A percentile compares a stretch with the other conserved stretches of the same genome.
These are phyloP conservation scores for Rhodotorula paludigena DNA, from an alignment of 768 basidiomycete species.

Conservation along the genomic window DNA sequence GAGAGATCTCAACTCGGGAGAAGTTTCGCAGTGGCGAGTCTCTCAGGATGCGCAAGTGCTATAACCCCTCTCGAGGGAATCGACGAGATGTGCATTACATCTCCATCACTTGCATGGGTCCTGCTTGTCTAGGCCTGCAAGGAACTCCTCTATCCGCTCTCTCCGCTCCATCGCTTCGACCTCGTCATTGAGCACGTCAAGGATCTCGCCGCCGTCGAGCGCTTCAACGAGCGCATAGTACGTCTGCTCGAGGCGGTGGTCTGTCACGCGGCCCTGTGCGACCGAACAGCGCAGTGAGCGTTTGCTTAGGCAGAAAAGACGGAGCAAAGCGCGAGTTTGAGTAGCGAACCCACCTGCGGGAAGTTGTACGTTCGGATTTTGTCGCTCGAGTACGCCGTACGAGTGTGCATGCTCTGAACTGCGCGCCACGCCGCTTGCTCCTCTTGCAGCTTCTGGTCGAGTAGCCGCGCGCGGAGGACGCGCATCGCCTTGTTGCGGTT, in stretches of 20 bases:
- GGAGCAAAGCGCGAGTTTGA: neutral
- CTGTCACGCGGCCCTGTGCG: constrained; percentile 77
- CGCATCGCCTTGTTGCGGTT: constrained; percentile 91
- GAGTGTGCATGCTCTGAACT: constrained; percentile 66
- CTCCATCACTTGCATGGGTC: too few relatives aligned
- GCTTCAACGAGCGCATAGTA: constrained; percentile 52
- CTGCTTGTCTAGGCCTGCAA: neutral
- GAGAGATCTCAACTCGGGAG: too few relatives aligned
- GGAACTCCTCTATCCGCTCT: constrained; percentile 21
- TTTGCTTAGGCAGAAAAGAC: neutral
- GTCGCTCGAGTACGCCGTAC: constrained; percentile 78
- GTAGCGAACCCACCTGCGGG: constrained; percentile 58
- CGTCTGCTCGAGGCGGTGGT: constrained; percentile 78
- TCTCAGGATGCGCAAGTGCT: too few relatives aligned
- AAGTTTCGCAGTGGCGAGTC: too few relatives aligned
- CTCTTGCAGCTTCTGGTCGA: constrained; percentile 68
- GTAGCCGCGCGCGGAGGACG: constrained; percentile 75
- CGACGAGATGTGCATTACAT: too few relatives aligned
- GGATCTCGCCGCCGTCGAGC: constrained; percentile 50
- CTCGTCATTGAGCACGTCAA: constrained; percentile 41
- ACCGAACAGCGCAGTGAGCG: too few relatives aligned
- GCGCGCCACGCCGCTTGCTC: constrained; percentile 68
- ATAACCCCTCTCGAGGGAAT: too few relatives aligned
- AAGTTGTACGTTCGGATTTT: constrained; percentile 96
- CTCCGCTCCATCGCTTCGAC: constrained; percentile 26